phyloP scores from a whole-genome alignment of 345 rosid species.

The Boechera retrofracta region DNA sequence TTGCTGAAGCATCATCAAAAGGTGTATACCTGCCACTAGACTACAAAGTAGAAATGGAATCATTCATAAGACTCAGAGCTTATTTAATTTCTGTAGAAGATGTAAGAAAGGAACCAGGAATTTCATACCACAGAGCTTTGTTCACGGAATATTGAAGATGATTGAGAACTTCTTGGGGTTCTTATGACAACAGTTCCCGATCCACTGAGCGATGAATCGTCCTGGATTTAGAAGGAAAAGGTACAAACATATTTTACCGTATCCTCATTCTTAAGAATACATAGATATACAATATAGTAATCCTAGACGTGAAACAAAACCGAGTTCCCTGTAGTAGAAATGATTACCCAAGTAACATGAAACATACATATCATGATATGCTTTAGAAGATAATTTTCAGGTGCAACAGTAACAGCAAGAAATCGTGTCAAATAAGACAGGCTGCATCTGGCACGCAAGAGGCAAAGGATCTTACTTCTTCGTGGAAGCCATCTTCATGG shows the following conservation, averaged over 20 bases:
- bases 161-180: conserved; percentile 69
- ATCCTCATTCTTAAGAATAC: background rate
- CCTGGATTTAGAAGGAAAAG: conserved; percentile 56
- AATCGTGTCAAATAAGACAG: conserved; percentile 15
- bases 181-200: conserved; percentile 89
- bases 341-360: background rate
- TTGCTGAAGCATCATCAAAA: conserved; percentile 79
- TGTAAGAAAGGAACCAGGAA: conserved; percentile 11
- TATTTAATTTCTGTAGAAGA: background rate
- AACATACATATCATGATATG: background rate
- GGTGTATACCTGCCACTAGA: conserved; percentile 63
- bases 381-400: conserved; percentile 2
- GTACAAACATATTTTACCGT: conserved; percentile 15
- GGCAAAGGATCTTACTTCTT: conserved; percentile 62
- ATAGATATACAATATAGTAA: background rate
- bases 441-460: conserved; percentile 24
- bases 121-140: conserved; percentile 60
- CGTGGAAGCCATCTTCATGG: conserved; percentile 47
- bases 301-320: conserved; percentile 18
- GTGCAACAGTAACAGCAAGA: conserved; percentile 14
- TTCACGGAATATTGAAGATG: conserved; percentile 62
- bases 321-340: background rate
- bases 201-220: conserved; percentile 64
- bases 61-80: conserved; percentile 16
- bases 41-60: conserved; percentile 59